Base-by-base conservation (phyloP, 176 grass and related monocot species). In the Aegilops tauschii region DNA sequence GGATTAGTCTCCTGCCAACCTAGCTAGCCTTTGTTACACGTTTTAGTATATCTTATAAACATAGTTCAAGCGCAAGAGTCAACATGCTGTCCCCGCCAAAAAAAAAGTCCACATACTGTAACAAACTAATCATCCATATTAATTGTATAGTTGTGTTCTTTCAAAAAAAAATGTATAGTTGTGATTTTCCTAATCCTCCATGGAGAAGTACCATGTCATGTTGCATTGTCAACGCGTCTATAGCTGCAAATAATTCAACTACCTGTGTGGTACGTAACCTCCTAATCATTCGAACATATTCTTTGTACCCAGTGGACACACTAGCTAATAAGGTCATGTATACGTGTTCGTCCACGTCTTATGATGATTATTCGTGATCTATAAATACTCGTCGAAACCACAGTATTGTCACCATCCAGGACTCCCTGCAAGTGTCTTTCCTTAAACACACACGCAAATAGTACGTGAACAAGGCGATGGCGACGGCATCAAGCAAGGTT, bases 261-360 rank as follows among this genome's bases (percentile, higher is more conserved):
- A 40, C 69, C 68, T 12, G 27, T 83, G 58, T 82, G 79, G n/a
- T 20, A 44, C 7, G n/a, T 29, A 83, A 61, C 81, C 69, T 61
- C 82, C 17, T 3, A 84, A 74, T 73, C 54, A 74, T 61, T 82
- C 6, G 10, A 13, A 23, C 37, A 12, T 6, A 6, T 72, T 72
- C 14, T 62, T 30, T 56, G 52, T 56, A 56, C 16, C 5, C 52
- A 8, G 17, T 32, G 13, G 13, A 45, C 54, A 31, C 16, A 62
- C 67, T 12, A 5, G 8, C 50, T 61, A 28, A 45, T 47, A 49
- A 1, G 47, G 47, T 49, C 47, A 49, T 52, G 49, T 12, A 5
- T n/a, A 25, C 12, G 4, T 10, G 16, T 67, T 81, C 25, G 9
- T 42, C 54, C 40, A 13, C 4, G 11, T 11, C 0, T 6, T 20